Base-by-base conservation (phyloP, 2,329 filamentous ascomycete genomes). In the Tolypocladium ophioglossoides region DNA sequence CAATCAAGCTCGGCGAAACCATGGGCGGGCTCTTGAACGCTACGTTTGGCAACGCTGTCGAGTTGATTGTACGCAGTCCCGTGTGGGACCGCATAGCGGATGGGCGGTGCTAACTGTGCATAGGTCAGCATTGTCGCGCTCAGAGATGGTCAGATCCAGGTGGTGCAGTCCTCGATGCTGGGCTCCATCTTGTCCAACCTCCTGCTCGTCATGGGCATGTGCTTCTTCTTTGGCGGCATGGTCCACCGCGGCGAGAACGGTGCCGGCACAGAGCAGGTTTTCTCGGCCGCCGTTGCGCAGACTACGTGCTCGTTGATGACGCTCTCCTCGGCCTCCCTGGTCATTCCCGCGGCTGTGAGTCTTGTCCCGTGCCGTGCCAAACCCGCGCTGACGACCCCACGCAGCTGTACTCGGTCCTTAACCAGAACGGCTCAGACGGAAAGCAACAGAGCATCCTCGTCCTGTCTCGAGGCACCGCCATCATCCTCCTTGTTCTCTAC, bases 121-220 rank as follows among this genome's bases (percentile, higher is more conserved):
- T 66, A 92, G 88, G 89, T 95, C 67, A 95, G 89, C 68, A 92
- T 97, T 62, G 87, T 97, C 59, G 94, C 94, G 20, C 79, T 99
- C 48, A 83, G 78, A 60, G 84, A 94, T 62, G 83, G 84, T 58
- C 87, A 97, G 72, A 95, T 96, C 66, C 85, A 92, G 63, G 91
- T 97, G 60, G 92, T 97, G n/a, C 94, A 97, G 73, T 87, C 92
- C 22, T 95, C 90, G 59, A 97, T 97, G 91, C 84, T 97, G 37
- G 92, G 94, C 50, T 95, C 89, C 65, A 95, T 97, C 62, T 78
- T 97, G 40, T 96, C 92, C 60, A 97, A 97, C 71, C 85, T 96
- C 59, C 79, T 97, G 9, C 82, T 97, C 24, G 92, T 91, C 49
- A 79, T 91, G 66, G 86, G 87, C 62, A 89, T 88, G 78, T 90